phyloP scores from a whole-genome alignment of 768 basidiomycete genomes.

The Hydnomerulius pinastri region DNA sequence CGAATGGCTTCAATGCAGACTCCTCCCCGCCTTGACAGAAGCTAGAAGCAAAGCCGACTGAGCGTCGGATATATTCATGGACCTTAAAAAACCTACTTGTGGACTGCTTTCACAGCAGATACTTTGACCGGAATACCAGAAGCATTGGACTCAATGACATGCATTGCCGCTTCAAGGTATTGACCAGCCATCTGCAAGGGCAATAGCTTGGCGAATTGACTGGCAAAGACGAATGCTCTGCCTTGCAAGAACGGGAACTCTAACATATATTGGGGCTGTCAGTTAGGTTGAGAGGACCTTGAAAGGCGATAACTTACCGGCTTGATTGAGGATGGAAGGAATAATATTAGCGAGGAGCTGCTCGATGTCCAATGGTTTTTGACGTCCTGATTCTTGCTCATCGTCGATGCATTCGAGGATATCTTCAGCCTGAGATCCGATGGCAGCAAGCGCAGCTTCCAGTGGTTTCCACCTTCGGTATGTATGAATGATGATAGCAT shows the following conservation, averaged over 20 bases:
- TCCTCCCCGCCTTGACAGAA: constrained; percentile 67
- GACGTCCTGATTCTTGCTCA: constrained; percentile 61
- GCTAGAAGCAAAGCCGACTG: constrained; percentile 40
- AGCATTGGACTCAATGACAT: constrained; percentile 73
- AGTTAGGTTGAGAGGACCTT: neutral
- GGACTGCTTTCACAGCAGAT: constrained; percentile 90
- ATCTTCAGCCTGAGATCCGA: constrained; percentile 80
- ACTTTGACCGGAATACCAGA: constrained; percentile 88
- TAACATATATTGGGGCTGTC: constrained; percentile 28
- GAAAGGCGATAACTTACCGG: constrained; percentile 51
- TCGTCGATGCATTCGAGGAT: constrained; percentile 78
- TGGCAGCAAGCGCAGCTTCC: constrained; percentile 79
- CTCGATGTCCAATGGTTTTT: constrained; percentile 76
- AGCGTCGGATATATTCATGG: constrained; percentile 2
- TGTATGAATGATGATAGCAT: constrained; percentile 5
- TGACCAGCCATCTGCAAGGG: constrained; percentile 74
- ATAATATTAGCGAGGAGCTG: constrained; percentile 76
- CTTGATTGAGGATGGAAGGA: constrained; percentile 69
- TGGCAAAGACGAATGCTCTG: constrained; percentile 91
- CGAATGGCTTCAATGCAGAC: constrained; percentile 60
- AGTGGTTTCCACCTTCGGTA: constrained; percentile 83
- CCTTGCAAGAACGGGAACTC: constrained; percentile 94
- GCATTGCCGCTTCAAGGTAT: constrained; percentile 85
- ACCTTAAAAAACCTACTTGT: constrained; percentile 64
- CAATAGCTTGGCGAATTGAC: constrained; percentile 78